Percentiles rank a stretch among this genome's conserved stretches.
Conservation (phyloP, 805 yeast species). For the Lachancea mirantina region DNA sequence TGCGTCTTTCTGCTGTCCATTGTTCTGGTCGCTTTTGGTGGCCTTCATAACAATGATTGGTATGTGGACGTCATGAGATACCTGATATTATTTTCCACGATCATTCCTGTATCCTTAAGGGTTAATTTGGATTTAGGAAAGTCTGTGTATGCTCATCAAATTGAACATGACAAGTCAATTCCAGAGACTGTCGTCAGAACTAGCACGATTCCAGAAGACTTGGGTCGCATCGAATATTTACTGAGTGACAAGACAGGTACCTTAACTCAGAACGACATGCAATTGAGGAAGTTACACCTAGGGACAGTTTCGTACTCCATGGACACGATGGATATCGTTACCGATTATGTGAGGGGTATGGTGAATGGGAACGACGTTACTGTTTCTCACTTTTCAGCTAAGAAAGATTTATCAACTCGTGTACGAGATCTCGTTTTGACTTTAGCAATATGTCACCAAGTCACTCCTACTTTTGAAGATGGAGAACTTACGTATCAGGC, state of each 20-base stretch:
- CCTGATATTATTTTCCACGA: constrained; percentile 84
- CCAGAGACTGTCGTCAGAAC: constrained; percentile 90
- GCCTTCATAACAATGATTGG: constrained; percentile 66
- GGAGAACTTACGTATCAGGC: constrained; percentile 83
- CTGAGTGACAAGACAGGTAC: constrained; percentile 96
- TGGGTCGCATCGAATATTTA: constrained; percentile 90
- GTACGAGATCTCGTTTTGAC: constrained; percentile 78
- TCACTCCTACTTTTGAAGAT: constrained; percentile 84
- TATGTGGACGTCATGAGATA: constrained; percentile 86
- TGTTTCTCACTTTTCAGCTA: constrained; percentile 28
- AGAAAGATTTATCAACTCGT: constrained; percentile 65
- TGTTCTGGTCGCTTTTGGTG: constrained; percentile 71
- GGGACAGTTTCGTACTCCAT: constrained; percentile 91
- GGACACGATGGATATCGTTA: constrained; percentile 85
- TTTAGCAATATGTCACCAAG: constrained; percentile 93
- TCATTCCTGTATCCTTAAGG: constrained; percentile 91
- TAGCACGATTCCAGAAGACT: constrained; percentile 95
- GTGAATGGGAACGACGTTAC: constrained; percentile 12
- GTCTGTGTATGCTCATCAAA: constrained; percentile 91
- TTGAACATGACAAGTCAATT: constrained; percentile 77
- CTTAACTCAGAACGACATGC: constrained; percentile 96
- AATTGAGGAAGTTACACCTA: constrained; percentile 81
- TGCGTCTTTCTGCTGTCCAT: constrained; percentile 77
- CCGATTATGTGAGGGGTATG: constrained; percentile 49
- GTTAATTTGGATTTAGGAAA: constrained; percentile 94